Conservation (phyloP, 129 eudicot genomes). For the Deinandra increscens region DNA sequence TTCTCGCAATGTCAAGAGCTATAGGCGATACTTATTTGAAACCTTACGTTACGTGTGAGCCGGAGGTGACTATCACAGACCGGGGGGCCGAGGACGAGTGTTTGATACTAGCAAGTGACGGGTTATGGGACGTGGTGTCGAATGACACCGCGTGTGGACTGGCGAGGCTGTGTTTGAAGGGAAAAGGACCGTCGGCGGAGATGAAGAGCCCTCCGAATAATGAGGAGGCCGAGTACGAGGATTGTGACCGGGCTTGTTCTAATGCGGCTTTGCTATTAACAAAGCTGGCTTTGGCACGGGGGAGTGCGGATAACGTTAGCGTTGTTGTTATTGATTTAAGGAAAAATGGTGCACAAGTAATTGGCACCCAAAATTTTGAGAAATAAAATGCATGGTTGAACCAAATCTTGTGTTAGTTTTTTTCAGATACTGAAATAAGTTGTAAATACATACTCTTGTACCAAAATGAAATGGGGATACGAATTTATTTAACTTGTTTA, state of each 20-base stretch:
- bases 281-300: slow-evolving; percentile 72
- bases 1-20: slow-evolving; percentile 63
- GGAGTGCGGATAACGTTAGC: slow-evolving; percentile 69
- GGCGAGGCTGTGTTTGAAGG: slow-evolving; percentile 39
- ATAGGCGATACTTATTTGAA: slow-evolving; percentile 55
- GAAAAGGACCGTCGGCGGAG: slow-evolving; percentile 25
- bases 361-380: not conserved
- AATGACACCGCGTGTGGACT: slow-evolving; percentile 45
- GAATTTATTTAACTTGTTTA: not conserved
- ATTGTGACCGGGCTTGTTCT: slow-evolving; percentile 46
- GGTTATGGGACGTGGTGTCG: slow-evolving; percentile 55
- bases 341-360: slow-evolving; percentile 18
- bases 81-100: slow-evolving; percentile 38
- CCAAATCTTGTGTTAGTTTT: not conserved
- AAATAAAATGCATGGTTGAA: not conserved
- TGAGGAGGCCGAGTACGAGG: slow-evolving; percentile 25
- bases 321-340: slow-evolving; percentile 67
- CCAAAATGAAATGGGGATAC: not conserved
- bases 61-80: slow-evolving; percentile 38
- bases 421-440: not conserved
- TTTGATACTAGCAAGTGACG: slow-evolving; percentile 51
- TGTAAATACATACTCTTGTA: not conserved
- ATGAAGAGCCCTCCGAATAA: slow-evolving; percentile 9
- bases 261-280: slow-evolving; percentile 68
- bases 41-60: slow-evolving; percentile 44